phyloP scores from a whole-genome alignment of 768 basidiomycete genomes.

The Termitomyces sp. region DNA sequence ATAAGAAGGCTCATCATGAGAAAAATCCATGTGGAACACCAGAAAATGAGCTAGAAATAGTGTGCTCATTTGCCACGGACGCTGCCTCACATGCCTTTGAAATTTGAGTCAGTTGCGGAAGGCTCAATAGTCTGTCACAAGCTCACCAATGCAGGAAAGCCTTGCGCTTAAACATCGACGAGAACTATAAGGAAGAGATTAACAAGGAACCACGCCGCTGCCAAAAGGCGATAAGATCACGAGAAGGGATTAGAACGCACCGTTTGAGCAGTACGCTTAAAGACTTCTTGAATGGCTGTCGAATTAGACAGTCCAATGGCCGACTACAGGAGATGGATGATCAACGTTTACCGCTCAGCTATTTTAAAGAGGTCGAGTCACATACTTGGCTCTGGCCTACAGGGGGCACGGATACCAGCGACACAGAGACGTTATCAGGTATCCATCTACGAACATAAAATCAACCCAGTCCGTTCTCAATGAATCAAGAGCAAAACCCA shows the following conservation, averaged over 20 bases:
- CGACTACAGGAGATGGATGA: slow-evolving; percentile 32
- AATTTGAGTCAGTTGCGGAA: background rate
- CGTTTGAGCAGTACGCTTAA: slow-evolving; percentile 64
- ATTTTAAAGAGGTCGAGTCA: slow-evolving; percentile 4
- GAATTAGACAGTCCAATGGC: slow-evolving; percentile 74
- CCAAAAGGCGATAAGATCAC: background rate
- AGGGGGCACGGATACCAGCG: slow-evolving; percentile 78
- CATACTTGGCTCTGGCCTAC: slow-evolving; percentile 69
- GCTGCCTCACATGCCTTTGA: slow-evolving; percentile 21
- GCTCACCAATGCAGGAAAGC: slow-evolving; percentile 82
- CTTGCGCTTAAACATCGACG: slow-evolving; percentile 74
- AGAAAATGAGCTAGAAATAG: background rate
- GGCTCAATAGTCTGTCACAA: background rate
- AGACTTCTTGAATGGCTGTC: slow-evolving; percentile 81
- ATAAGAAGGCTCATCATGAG: background rate
- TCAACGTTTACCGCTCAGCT: background rate
- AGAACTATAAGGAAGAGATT: slow-evolving; percentile 43
- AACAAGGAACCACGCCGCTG: background rate
- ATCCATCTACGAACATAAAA: slow-evolving; percentile 57
- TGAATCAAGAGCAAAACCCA: slow-evolving; percentile 27
- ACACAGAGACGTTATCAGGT: slow-evolving; percentile 85
- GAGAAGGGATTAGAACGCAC: slow-evolving; percentile 26
- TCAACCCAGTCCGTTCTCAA: background rate
- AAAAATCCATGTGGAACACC: background rate
- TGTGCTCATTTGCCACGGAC: background rate